Evolutionary conservation across 1,284 basidiomycete species (phyloP), one percentile per base, ranked within the genome.

Genomic region (Violaceomyces palustris): DNA sequence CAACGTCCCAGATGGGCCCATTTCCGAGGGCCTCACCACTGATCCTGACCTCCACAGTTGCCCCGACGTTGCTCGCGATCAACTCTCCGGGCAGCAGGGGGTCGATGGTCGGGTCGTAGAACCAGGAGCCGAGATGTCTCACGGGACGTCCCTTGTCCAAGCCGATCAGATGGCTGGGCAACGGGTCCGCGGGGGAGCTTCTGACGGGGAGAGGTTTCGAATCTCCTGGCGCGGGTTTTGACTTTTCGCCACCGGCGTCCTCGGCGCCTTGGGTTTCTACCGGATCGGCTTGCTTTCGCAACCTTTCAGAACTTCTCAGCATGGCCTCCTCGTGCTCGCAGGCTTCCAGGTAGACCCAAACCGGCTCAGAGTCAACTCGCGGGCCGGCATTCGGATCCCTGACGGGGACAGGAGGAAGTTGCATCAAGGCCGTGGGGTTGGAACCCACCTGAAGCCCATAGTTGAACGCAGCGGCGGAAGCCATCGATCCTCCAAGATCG

Each of bases 41-140:
- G 31, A 73, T 70, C 35, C 70, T 67, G 14, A 73, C 65, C 32
- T 73, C 70, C 17, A 73, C 25, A 0, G 69, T 72, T 2, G 67
- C 62, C 12, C 69, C 70, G 12, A 73, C 56, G 35, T 73, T 69
- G 32, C 48, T 44, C 6, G 61, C 56, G 24, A 73, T 50, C 27
- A 73, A 42, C 37, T 72, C 69, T 29, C 61, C 63, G 3, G 70
- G 67, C 21, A 73, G 49, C 3, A 66, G 51, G 7, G 67, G 62
- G 24, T 54, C 47, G 25, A 62, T 48, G 12, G 44, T 60, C 11
- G 64, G 46, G 27, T 71, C 65, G 50, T 73, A 73, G 14, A 61
- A 24, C 44, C 56, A 72, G 23, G 62, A 61, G 22, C 70, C 70
- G 3, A 72, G 51, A 33, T 72, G 69, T 2, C 52, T 57, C 21